Evolutionary conservation across 257 asterid species (phyloP).

Genomic region (Nicotiana obtusifolia): DNA sequence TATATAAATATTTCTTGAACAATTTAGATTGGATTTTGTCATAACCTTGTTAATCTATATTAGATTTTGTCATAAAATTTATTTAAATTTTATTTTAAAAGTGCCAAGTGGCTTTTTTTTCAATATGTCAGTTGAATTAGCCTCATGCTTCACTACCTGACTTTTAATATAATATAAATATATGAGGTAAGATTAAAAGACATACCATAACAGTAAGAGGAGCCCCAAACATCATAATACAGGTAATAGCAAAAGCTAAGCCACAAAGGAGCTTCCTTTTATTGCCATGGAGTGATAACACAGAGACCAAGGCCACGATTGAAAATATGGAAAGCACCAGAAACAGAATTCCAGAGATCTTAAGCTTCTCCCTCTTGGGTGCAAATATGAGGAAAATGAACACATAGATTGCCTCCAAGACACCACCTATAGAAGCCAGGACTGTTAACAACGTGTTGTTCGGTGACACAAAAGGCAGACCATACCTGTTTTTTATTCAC

Average conservation of each 20-base stretch:
- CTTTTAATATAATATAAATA: too few species aligned
- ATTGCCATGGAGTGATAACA: slow-evolving; percentile 33
- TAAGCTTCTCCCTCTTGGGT: slow-evolving; percentile 55
- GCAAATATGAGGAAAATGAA: slow-evolving; percentile 50
- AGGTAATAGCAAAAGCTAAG: slow-evolving; percentile 49
- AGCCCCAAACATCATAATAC: slow-evolving; percentile 75
- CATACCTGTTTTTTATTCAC: slow-evolving; percentile 47
- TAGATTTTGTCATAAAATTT: too few species aligned
- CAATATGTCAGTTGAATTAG: too few species aligned
- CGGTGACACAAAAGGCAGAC: slow-evolving; percentile 58
- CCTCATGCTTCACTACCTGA: too few species aligned
- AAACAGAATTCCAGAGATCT: slow-evolving; percentile 42
- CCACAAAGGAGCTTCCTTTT: slow-evolving; percentile 53
- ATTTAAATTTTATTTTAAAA: too few species aligned
- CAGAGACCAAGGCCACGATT: slow-evolving; percentile 42
- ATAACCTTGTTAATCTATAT: too few species aligned
- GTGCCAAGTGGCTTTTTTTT: too few species aligned
- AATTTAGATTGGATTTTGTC: too few species aligned
- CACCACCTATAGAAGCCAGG: slow-evolving; percentile 53
- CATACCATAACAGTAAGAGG: slow-evolving; percentile 71
- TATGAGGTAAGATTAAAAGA: neutral
- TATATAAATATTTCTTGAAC: too few species aligned
- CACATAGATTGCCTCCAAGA: slow-evolving; percentile 52
- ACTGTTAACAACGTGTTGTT: slow-evolving; percentile 48
- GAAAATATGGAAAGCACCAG: slow-evolving; percentile 40